A percentile compares a stretch with the other conserved stretches of the same genome.
Conservation (phyloP, 495 filamentous ascomycete genomes). For the Rostrohypoxylon terebratum region DNA sequence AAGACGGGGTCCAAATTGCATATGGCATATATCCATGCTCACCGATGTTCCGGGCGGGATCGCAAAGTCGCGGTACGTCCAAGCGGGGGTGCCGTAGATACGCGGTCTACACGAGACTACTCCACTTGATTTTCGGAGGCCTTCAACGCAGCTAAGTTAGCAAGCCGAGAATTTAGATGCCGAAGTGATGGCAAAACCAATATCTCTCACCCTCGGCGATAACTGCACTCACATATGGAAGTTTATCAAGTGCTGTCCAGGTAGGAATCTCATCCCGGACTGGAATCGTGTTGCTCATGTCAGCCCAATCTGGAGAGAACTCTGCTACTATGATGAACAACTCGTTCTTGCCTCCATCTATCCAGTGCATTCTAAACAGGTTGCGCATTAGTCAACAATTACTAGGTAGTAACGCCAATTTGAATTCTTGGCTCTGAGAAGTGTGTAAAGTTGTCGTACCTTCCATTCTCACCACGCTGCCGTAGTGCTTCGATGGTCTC, state of each 20-base stretch:
- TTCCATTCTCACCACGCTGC: too few relatives aligned
- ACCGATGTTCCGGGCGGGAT: constrained; percentile 37
- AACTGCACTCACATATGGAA: constrained; percentile 55
- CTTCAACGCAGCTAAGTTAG: neutral
- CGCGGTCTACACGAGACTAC: constrained; percentile 13
- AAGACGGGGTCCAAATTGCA: constrained; percentile 57
- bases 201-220: constrained; percentile 49
- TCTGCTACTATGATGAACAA: too few relatives aligned
- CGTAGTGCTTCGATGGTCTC: too few relatives aligned
- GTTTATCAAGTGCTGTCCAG: constrained; percentile 43
- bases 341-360: too few relatives aligned
- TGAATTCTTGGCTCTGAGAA: too few relatives aligned
- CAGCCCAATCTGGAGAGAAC: too few relatives aligned
- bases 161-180: neutral
- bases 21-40: constrained; percentile 43
- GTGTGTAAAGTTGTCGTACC: too few relatives aligned
- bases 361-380: too few relatives aligned
- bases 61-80: constrained; percentile 22
- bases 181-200: neutral
- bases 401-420: too few relatives aligned
- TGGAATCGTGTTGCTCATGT: constrained; percentile 44
- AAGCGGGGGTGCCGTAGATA: constrained; percentile 1
- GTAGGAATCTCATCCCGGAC: constrained; percentile 27
- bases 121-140: constrained; percentile 6
- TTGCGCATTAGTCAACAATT: too few relatives aligned